Conservation (phyloP, 192 early-diverging fungal genomes). For the Allomyces macrogynus region DNA sequence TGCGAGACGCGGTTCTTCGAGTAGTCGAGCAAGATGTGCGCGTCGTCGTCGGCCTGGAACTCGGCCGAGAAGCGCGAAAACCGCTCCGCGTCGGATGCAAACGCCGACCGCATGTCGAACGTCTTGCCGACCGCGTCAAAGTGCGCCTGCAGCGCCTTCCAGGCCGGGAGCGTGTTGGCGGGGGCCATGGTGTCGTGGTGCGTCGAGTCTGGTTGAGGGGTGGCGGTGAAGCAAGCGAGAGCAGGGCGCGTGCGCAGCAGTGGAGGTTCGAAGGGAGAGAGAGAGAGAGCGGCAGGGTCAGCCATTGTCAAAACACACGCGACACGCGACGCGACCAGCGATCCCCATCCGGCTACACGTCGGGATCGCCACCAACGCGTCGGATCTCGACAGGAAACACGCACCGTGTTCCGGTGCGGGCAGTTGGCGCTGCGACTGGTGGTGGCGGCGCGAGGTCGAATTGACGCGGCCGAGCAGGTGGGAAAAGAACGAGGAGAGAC, state of each 20-base stretch:
- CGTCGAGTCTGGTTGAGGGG: too few species aligned
- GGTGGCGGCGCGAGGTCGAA: not conserved
- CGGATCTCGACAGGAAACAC: not conserved
- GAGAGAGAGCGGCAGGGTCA: too few species aligned
- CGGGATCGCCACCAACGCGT: not conserved
- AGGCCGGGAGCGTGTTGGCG: conserved; percentile 54
- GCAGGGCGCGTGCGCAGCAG: too few species aligned
- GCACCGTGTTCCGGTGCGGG: not conserved
- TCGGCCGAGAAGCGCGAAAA: conserved; percentile 57
- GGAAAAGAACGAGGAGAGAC: not conserved
- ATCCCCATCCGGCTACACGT: not conserved
- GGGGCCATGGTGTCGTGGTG: conserved; percentile 30
- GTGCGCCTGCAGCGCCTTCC: conserved; percentile 75
- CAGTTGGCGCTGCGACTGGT: not conserved
- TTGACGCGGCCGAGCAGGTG: not conserved
- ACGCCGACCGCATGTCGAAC: conserved; percentile 59
- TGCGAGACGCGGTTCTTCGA: conserved; percentile 87
- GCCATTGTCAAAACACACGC: too few species aligned
- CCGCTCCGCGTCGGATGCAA: conserved; percentile 49
- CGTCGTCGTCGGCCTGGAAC: conserved; percentile 35
- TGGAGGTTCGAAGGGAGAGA: too few species aligned
- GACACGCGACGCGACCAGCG: too few species aligned
- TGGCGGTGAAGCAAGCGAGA: too few species aligned
- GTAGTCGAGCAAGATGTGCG: conserved; percentile 72
- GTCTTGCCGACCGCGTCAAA: conserved; percentile 56